phyloP scores from a whole-genome alignment of 805 yeast genomes.

The Ogataea sp. region DNA sequence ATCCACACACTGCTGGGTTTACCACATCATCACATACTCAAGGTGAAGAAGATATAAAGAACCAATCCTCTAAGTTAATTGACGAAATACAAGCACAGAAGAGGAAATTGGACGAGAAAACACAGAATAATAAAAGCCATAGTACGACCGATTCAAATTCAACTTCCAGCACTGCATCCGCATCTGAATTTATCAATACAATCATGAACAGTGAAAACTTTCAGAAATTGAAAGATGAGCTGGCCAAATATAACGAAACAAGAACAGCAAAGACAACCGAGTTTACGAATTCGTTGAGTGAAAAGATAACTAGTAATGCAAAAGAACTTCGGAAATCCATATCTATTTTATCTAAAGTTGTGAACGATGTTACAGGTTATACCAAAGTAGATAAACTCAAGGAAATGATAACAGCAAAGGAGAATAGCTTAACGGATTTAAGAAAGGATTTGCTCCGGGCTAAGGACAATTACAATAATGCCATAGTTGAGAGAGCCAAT shows the following conservation, averaged over 20 bases:
- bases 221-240: conserved; percentile 22
- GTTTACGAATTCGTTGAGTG: conserved; percentile 31
- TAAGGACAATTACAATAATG: conserved; percentile 47
- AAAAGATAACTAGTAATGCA: conserved; percentile 39
- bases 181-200: conserved; percentile 15
- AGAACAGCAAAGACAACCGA: conserved; percentile 16
- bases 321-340: conserved; percentile 51
- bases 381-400: conserved; percentile 69
- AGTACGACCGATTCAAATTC: neutral
- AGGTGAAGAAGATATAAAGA: conserved; percentile 2
- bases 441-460: conserved; percentile 39
- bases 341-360: conserved; percentile 52
- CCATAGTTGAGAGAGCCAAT: conserved; percentile 53
- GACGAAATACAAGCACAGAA: conserved; percentile 11
- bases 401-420: conserved; percentile 47
- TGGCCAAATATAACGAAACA: conserved; percentile 18
- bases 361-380: conserved; percentile 92
- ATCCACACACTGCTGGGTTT: neutral
- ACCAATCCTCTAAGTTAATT: conserved; percentile 9
- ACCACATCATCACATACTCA: neutral
- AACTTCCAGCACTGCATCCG: neutral
- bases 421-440: conserved; percentile 38
- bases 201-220: conserved; percentile 25
- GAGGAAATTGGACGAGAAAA: conserved; percentile 1
- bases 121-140: neutral